These are phyloP conservation scores for Mycena sanguinolenta DNA, from an alignment of 768 basidiomycete genomes.

Conservation along the genomic window DNA sequence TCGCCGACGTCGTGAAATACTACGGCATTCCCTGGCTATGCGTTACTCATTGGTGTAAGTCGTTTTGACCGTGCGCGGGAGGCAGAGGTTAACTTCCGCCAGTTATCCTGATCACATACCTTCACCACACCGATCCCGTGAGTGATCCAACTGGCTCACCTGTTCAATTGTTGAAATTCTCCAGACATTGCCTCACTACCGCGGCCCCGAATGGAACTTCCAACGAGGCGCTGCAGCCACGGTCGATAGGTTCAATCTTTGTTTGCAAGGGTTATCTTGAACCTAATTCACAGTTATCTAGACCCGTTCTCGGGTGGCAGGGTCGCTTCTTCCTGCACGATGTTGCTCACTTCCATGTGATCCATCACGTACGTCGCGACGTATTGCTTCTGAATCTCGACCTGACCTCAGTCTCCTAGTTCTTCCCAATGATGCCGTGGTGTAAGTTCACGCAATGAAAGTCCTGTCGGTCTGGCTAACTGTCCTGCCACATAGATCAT, in stretches of 20 bases:
- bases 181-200: slow-evolving; percentile 65
- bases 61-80: too few relatives aligned
- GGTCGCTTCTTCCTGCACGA: slow-evolving; percentile 78
- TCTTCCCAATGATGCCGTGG: slow-evolving; percentile 74
- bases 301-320: slow-evolving; percentile 70
- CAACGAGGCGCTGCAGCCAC: slow-evolving; percentile 74
- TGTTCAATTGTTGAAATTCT: not conserved
- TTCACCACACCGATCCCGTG: slow-evolving; percentile 71
- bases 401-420: slow-evolving; percentile 45
- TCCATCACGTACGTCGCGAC: slow-evolving; percentile 69
- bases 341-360: slow-evolving; percentile 73
- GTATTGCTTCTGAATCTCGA: not conserved
- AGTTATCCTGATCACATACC: slow-evolving; percentile 67
- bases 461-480: not conserved
- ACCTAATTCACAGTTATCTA: slow-evolving; percentile 38
- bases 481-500: slow-evolving; percentile 36
- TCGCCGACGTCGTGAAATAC: slow-evolving; percentile 58
- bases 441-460: slow-evolving; percentile 34
- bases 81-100: too few relatives aligned
- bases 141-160: not conserved
- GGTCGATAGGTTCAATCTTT: slow-evolving; percentile 54
- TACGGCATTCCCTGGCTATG: slow-evolving; percentile 68
- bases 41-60: slow-evolving; percentile 63
- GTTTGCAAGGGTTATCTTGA: not conserved
- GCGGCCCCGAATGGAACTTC: slow-evolving; percentile 69